Evolutionary conservation across 306 rosid species (phyloP).

Genomic region (Vigna nakashimae): DNA sequence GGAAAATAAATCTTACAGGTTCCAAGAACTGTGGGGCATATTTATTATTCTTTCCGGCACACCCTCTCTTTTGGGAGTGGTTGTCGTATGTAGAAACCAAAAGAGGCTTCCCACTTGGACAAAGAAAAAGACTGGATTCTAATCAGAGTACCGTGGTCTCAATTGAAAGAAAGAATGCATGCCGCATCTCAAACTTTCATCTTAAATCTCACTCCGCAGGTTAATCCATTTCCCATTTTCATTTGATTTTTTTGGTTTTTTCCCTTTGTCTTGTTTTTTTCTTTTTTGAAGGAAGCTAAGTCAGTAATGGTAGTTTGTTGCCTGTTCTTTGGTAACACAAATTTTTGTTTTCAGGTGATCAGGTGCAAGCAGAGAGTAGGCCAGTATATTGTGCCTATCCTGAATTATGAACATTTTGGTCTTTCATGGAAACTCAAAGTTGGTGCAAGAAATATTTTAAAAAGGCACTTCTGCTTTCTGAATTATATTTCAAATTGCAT

Average conservation of each 20-base stretch:
- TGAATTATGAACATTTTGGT: conserved; percentile 31
- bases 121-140: conserved; percentile 19
- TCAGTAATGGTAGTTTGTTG: conserved; percentile 13
- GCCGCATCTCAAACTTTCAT: conserved; percentile 50
- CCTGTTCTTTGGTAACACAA: conserved; percentile 15
- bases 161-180: conserved; percentile 55
- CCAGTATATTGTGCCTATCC: conserved; percentile 41
- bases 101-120: conserved; percentile 2
- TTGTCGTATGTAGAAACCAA: conserved; percentile 21
- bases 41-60: conserved; percentile 13
- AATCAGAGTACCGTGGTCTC: conserved; percentile 26
- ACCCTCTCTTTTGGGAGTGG: conserved; percentile 19
- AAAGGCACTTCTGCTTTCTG: conserved; percentile 48
- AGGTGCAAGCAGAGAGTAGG: conserved; percentile 43
- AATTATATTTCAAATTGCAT: conserved; percentile 21
- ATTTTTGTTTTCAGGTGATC: conserved; percentile 48
- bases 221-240: conserved; percentile 22
- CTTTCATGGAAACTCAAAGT: conserved; percentile 49
- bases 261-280: neutral
- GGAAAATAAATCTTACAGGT: neutral
- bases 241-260: conserved; percentile 4
- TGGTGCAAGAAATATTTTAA: conserved; percentile 32
- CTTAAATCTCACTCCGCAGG: conserved; percentile 57
- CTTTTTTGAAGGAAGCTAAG: neutral
- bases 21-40: conserved; percentile 17